A percentile compares a stretch with the other conserved stretches of the same genome.
These are phyloP conservation scores for Tieghemostelium lacteum DNA, from an alignment of 78 protist genomes.

Conservation along the genomic window DNA sequence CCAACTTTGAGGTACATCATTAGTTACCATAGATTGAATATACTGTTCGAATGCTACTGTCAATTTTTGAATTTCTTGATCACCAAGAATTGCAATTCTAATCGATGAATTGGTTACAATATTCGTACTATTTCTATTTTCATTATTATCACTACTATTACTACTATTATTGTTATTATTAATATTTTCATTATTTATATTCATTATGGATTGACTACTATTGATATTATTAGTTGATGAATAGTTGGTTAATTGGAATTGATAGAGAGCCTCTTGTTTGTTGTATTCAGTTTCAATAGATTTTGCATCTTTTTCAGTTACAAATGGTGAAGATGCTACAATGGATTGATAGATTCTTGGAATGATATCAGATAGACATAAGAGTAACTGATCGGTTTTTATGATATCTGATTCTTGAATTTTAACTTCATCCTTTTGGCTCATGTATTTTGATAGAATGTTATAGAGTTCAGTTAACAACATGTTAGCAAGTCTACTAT, in stretches of 20 bases:
- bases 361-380: constrained; percentile 36
- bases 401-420: constrained; percentile 53
- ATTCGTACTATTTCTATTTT: background rate
- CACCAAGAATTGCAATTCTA: constrained; percentile 66
- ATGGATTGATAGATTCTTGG: constrained; percentile 71
- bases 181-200: background rate
- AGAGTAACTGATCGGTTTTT: constrained; percentile 24
- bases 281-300: constrained; percentile 55
- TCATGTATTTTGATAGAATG: constrained; percentile 17
- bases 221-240: background rate
- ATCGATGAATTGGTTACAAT: constrained; percentile 23
- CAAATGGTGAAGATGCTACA: constrained; percentile 46
- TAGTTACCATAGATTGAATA: constrained; percentile 9
- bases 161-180: background rate
- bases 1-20: constrained; percentile 29
- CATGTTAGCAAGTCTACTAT: constrained; percentile 16
- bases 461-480: constrained; percentile 27
- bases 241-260: constrained; percentile 39
- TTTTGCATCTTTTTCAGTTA: constrained; percentile 52
- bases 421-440: constrained; percentile 66
- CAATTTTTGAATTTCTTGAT: constrained; percentile 15
- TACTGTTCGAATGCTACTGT: constrained; percentile 37
- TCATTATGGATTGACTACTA: background rate
- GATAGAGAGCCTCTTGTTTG: constrained; percentile 66
- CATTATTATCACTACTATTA: background rate